Percentiles rank a stretch among this genome's conserved stretches.
phyloP scores from a whole-genome alignment of 805 yeast species.

The Citeromyces matritensis region DNA sequence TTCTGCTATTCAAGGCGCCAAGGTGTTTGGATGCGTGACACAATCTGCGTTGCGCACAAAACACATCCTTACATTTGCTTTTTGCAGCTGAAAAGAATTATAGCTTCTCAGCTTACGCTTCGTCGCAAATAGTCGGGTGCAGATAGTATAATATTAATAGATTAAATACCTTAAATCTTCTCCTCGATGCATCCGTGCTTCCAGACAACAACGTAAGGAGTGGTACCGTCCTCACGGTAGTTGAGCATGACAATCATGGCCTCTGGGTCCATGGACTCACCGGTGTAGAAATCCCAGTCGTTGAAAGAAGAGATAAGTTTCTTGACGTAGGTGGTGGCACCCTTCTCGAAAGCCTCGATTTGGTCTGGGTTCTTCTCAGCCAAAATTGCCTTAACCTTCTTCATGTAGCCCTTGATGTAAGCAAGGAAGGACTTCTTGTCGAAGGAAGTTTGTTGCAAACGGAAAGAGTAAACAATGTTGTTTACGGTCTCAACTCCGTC shows the following conservation, averaged over 20 bases:
- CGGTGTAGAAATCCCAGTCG: constrained; percentile 99
- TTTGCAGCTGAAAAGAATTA: no score
- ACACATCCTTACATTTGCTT: no score
- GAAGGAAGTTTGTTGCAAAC: constrained; percentile 88
- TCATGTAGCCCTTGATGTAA: constrained; percentile 99
- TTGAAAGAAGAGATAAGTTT: constrained; percentile 90
- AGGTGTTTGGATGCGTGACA: no score
- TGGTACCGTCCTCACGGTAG: constrained; percentile 99
- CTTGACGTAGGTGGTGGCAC: constrained; percentile 93
- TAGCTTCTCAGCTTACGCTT: no score
- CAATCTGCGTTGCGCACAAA: no score
- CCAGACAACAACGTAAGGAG: constrained; percentile 97
- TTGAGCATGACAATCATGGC: constrained; percentile 95
- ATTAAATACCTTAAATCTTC: constrained; percentile 91
- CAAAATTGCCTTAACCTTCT: constrained; percentile 81
- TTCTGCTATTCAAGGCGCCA: no score
- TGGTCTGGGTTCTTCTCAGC: constrained; percentile 83
- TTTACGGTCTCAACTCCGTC: constrained; percentile 84
- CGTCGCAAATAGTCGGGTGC: no score
- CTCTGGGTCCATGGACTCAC: constrained; percentile 99
- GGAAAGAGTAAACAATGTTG: constrained; percentile 98
- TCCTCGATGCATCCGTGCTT: constrained; percentile 89
- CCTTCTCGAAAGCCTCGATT: constrained; percentile 87
- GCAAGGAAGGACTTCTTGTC: constrained; percentile 97
- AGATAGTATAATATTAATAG: no score